A percentile compares a stretch with the other conserved stretches of the same genome.
phyloP scores from a whole-genome alignment of 306 rosid genomes.

The Rosa rugosa region DNA sequence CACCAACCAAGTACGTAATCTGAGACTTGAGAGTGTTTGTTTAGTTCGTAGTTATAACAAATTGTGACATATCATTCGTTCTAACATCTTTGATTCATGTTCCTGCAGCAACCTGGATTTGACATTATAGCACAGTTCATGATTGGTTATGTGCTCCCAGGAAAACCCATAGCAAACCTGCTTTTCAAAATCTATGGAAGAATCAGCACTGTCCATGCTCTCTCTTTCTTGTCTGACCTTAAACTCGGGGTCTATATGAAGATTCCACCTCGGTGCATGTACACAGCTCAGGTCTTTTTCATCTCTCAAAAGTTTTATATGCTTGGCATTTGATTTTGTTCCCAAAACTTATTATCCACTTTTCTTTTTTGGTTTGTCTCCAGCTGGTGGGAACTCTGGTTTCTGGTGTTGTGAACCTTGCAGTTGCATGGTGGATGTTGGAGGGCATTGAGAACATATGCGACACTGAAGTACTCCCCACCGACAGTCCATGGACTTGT shows the following conservation, averaged over 20 bases:
- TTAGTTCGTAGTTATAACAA: neutral
- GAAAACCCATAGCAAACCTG: conserved; percentile 94
- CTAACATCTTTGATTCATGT: conserved; percentile 15
- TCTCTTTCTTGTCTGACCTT: conserved; percentile 91
- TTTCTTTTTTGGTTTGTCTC: neutral
- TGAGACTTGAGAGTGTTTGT: conserved; percentile 14
- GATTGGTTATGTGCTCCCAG: conserved; percentile 89
- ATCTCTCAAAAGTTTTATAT: conserved; percentile 13
- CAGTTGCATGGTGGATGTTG: conserved; percentile 99
- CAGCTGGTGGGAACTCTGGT: conserved; percentile 92
- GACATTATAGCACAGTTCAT: conserved; percentile 97
- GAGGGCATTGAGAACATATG: conserved; percentile 73
- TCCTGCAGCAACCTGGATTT: conserved; percentile 96
- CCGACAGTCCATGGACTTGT: conserved; percentile 96
- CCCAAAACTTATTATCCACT: neutral
- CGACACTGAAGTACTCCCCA: conserved; percentile 57
- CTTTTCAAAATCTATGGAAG: conserved; percentile 94
- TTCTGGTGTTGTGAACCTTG: conserved; percentile 74
- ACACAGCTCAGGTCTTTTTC: conserved; percentile 72
- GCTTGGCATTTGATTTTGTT: neutral
- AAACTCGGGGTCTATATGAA: conserved; percentile 99
- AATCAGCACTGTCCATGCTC: conserved; percentile 95
- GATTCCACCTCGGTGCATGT: conserved; percentile 96
- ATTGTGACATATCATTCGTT: conserved; percentile 1
- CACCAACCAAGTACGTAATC: conserved; percentile 74